These are phyloP conservation scores for Suillus subalutaceus DNA, from an alignment of 768 basidiomycete species.

Conservation along the genomic window DNA sequence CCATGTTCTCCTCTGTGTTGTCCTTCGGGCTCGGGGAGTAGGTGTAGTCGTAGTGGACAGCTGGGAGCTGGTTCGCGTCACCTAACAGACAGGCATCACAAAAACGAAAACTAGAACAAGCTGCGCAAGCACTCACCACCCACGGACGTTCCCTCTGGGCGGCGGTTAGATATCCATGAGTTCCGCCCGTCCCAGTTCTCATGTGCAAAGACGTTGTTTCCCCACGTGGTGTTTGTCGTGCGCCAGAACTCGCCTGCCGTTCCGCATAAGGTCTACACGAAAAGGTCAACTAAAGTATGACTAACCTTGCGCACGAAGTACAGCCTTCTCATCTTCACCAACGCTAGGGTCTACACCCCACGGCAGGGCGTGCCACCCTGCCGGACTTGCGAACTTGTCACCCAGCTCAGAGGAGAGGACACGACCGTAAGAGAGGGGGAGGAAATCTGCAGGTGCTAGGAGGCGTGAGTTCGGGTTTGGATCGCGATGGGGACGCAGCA, in stretches of 20 bases:
- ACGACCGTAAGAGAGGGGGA: slow-evolving; percentile 29
- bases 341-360: slow-evolving; percentile 61
- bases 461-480: not conserved
- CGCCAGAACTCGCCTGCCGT: slow-evolving; percentile 43
- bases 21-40: slow-evolving; percentile 72
- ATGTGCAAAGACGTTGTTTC: slow-evolving; percentile 92
- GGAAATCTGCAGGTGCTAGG: slow-evolving; percentile 15
- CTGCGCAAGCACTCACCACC: not conserved
- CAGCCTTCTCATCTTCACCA: slow-evolving; percentile 17
- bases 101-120: not conserved
- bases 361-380: slow-evolving; percentile 92
- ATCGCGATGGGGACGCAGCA: not conserved
- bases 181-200: slow-evolving; percentile 88
- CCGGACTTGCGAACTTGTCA: slow-evolving; percentile 80
- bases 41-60: slow-evolving; percentile 61
- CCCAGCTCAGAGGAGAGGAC: slow-evolving; percentile 61
- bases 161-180: slow-evolving; percentile 69
- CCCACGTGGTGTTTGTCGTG: slow-evolving; percentile 82
- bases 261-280: slow-evolving; percentile 21
- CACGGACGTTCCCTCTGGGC: slow-evolving; percentile 56
- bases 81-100: not conserved
- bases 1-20: slow-evolving; percentile 53
- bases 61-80: not conserved
- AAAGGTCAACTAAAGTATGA: not conserved
- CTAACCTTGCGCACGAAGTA: not conserved